phyloP scores from a whole-genome alignment of 495 filamentous ascomycete genomes.

The Annulohypoxylon bovei region DNA sequence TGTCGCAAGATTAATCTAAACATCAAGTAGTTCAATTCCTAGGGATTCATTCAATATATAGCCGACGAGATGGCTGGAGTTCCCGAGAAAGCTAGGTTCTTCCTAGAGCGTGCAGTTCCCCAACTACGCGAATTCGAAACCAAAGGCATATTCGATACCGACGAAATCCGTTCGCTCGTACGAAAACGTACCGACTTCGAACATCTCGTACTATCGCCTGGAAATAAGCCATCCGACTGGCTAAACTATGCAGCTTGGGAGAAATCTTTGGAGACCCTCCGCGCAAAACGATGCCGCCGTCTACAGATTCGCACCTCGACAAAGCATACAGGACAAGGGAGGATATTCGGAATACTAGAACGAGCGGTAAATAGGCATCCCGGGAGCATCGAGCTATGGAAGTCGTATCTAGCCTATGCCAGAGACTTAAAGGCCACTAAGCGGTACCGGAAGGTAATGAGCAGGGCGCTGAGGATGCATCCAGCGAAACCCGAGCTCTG shows the following conservation, averaged over 20 bases:
- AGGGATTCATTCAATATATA: not conserved
- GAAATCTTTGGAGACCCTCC: conserved; percentile 84
- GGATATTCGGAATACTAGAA: conserved; percentile 89
- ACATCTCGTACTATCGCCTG: conserved; percentile 84
- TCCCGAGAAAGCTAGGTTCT: conserved; percentile 94
- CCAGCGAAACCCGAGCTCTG: conserved; percentile 86
- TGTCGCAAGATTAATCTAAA: not conserved
- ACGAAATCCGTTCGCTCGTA: conserved; percentile 87
- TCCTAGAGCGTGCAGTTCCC: conserved; percentile 87
- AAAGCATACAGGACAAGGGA: conserved; percentile 74
- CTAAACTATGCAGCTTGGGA: conserved; percentile 90
- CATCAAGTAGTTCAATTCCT: not conserved
- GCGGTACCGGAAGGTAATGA: conserved; percentile 80
- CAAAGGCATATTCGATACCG: conserved; percentile 89
- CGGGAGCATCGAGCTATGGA: conserved; percentile 86
- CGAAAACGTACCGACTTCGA: conserved; percentile 93
- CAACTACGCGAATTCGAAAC: conserved; percentile 89
- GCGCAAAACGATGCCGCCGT: conserved; percentile 81
- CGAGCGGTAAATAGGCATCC: conserved; percentile 87
- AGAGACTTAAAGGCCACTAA: conserved; percentile 78
- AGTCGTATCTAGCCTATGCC: conserved; percentile 88
- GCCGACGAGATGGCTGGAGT: conserved; percentile 73
- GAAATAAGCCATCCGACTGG: conserved; percentile 78
- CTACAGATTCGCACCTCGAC: conserved; percentile 73
- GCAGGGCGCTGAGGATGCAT: conserved; percentile 80